Evolutionary conservation across 2,329 filamentous ascomycete species (phyloP), one percentile per base, ranked within the genome.

Genomic region (Trichoderma harzianum): DNA sequence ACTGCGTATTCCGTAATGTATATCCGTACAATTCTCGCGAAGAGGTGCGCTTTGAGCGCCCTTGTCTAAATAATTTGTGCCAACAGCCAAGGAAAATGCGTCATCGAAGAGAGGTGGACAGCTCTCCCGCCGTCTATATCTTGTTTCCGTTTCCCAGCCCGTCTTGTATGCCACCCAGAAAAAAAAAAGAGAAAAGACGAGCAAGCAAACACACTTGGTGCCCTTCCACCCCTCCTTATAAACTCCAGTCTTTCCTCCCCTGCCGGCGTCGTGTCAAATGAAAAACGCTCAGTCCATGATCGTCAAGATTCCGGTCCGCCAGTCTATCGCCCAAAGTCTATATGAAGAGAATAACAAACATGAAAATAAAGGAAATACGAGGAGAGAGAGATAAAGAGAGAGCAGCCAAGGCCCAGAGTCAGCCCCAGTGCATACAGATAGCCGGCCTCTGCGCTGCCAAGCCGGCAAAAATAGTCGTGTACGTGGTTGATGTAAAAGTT

Each of bases 311-410:
- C 57, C 72, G 55, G 55, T 53, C 51, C 72, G 69, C 72, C 72
- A 71, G 62, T 73, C 72, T 73, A 73, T 73, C 72, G 63, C 53
- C 69, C 72, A 69, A 51, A 28, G 68, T 69, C 69, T 71, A 69
- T 55, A 60, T 61, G 39, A 63, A 57, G 62, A n/a, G 39, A 61
- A 65, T n/a, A 43, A 43, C 39, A 43, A 68, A 47, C 28, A 30
- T 14, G 21, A 28, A 58, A 63, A 10, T 11, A 70, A 63, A 69
- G 7, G 43, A 58, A 64, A 57, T 36, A 32, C 32, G 30, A 36
- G 18, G 28, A 32, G 61, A 26, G 53, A 39, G 26, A 65, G 14
- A 34, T 3, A n/a, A 21, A 36, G 14, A 63, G n/a, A 51, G 43
- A 51, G 0, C 26, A 36, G 55, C 21, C 28, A 32, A 32, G 26